Base-by-base conservation (phyloP, 495 filamentous ascomycete genomes). In the Aspergillus campestris region DNA sequence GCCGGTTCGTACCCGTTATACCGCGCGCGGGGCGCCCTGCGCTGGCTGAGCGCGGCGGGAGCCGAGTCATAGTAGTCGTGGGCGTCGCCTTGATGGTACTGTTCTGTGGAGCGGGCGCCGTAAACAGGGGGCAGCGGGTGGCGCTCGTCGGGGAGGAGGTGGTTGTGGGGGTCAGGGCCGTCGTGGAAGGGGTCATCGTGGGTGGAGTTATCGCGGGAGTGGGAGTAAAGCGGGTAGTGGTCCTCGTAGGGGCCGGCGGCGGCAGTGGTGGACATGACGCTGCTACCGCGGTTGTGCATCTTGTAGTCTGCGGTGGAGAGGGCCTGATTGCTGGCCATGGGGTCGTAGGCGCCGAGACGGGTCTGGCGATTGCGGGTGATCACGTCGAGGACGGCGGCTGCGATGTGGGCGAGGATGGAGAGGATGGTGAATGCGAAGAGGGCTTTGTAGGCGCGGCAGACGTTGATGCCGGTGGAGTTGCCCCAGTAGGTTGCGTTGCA, bases 401-500 rank as follows among this genome's bases (percentile, higher is more conserved):
- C 53, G 49, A 77, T 58, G 32, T 73, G 73, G 11, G 68, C 57
- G 2, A 68, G 60, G 6, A 71, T 48, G 30, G 73, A 79, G 37
- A 75, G 40, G 29, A 80, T 58, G 4, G 74, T 69, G 62, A 86
- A 84, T n/a, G 72, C 54, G 62, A 81, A 82, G 7, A 84, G 65
- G 12, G 80, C 70, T 63, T 84, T 86, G 71, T 82, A 86, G 49
- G 74, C 62, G 41, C 76, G 60, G 60, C 81, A 84, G 34, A 84
- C 72, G 55, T 70, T 68, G 39, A 83, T 71, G 30, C 74, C 81
- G 28, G 73, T 74, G 0, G 72, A 67, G 30, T 73, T 75, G 33
- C 67, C 62, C 79, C 80, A 86, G 61, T 71, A 70, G 31, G 57
- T 49, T 6, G 60, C 56, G 14, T 66, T 69, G 63, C 82, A 86